phyloP scores from a whole-genome alignment of 352 stramenopile genomes.

The Aphanomyces stellatus region DNA sequence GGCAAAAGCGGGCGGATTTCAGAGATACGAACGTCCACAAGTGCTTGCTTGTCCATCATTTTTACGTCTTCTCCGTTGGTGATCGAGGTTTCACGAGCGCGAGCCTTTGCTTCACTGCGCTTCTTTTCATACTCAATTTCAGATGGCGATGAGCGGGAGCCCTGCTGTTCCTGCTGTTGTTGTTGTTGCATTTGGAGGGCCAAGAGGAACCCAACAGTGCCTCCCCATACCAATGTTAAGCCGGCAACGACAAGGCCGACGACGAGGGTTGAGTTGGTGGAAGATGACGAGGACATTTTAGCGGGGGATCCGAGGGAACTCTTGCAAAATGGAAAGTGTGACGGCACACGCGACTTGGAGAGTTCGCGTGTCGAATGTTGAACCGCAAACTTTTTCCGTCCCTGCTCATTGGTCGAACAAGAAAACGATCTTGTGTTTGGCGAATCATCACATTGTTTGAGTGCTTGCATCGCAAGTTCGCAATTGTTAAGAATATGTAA shows the following conservation, averaged over 20 bases:
- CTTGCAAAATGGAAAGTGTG: neutral
- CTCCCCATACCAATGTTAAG: slow-evolving; percentile 7
- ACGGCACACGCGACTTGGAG: neutral
- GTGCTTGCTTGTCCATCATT: slow-evolving; percentile 76
- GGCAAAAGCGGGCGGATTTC: slow-evolving; percentile 79
- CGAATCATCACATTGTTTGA: neutral
- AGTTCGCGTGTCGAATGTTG: neutral
- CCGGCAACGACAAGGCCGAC: slow-evolving; percentile 8
- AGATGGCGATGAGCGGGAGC: too few species aligned
- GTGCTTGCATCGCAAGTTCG: too few species aligned
- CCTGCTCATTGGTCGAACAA: neutral
- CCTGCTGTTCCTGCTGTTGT: neutral
- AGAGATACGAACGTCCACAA: slow-evolving; percentile 82
- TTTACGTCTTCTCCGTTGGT: slow-evolving; percentile 56
- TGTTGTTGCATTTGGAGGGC: slow-evolving; percentile 11
- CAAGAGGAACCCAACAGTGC: slow-evolving; percentile 7
- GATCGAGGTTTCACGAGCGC: slow-evolving; percentile 16
- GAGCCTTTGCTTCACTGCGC: neutral
- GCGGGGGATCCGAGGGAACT: neutral
- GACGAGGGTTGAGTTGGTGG: slow-evolving; percentile 9
- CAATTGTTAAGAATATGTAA: too few species aligned
- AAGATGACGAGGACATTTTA: neutral
- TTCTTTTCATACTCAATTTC: neutral
- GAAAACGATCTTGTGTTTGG: neutral
- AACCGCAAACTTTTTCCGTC: slow-evolving; percentile 9